These are phyloP conservation scores for Talaromyces piceae DNA, from an alignment of 2,329 filamentous ascomycete species.

Conservation along the genomic window DNA sequence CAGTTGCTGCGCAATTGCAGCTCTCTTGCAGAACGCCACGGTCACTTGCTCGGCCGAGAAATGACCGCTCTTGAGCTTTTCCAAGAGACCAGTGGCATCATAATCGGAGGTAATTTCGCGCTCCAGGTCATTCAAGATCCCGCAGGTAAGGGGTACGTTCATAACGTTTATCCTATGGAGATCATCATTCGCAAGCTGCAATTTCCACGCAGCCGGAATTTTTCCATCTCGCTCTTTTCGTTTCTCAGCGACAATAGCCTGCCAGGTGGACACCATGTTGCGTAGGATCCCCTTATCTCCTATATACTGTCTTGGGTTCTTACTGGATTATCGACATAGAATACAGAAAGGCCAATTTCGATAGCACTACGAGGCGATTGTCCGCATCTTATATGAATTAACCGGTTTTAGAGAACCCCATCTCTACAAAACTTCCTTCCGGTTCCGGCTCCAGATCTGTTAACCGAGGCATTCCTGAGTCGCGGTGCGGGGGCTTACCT, in stretches of 20 bases:
- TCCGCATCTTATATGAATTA: no score
- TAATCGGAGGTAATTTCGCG: conserved; percentile 5
- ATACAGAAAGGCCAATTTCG: no score
- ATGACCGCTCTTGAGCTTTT: neutral
- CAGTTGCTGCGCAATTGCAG: conserved; percentile 22
- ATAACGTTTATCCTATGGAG: neutral
- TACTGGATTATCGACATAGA: no score
- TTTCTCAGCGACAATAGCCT: neutral
- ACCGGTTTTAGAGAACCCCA: no score
- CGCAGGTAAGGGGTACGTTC: conserved; percentile 7
- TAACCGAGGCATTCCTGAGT: no score
- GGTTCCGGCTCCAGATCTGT: no score
- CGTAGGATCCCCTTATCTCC: no score
- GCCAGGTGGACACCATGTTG: neutral
- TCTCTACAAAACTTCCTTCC: no score
- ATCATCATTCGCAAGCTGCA: neutral
- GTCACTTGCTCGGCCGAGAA: conserved; percentile 18
- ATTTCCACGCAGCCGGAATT: neutral
- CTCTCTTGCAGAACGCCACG: conserved; percentile 35
- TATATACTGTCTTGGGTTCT: no score
- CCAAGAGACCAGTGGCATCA: conserved; percentile 2
- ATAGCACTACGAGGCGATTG: no score
- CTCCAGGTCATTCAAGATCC: conserved; percentile 1
- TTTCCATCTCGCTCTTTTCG: neutral
- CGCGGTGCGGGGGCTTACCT: no score